Percentiles rank a stretch among this genome's conserved stretches.
phyloP scores from a whole-genome alignment of 2,329 filamentous ascomycete species.

The Fusarium protoensiforme region DNA sequence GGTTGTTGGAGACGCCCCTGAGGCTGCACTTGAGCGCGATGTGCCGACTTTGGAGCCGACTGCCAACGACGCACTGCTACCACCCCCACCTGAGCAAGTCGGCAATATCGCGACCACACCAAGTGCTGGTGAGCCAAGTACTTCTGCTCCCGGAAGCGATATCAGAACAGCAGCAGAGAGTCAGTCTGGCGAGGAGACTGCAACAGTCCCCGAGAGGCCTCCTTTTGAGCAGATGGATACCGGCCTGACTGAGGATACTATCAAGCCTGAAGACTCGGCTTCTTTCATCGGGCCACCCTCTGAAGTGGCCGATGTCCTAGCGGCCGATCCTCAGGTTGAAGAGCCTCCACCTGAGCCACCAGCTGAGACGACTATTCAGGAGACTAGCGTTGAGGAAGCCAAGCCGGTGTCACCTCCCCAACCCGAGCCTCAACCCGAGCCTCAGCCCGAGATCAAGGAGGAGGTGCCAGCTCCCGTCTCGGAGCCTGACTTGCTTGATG shows the following conservation, averaged over 20 bases:
- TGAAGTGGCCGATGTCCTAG: conserved; percentile 45
- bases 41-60: conserved; percentile 35
- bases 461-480: conserved; percentile 47
- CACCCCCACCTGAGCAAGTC: conserved; percentile 53
- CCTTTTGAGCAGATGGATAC: conserved; percentile 45
- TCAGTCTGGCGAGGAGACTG: conserved; percentile 29
- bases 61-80: conserved; percentile 43
- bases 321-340: conserved; percentile 36
- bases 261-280: conserved; percentile 53
- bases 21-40: conserved; percentile 41
- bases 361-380: conserved; percentile 29
- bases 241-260: conserved; percentile 51
- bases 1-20: conserved; percentile 45
- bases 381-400: conserved; percentile 25
- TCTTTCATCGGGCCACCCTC: conserved; percentile 45
- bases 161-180: conserved; percentile 43
- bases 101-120: conserved; percentile 53
- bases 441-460: conserved; percentile 13
- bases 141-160: conserved; percentile 39
- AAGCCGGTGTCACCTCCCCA: conserved; percentile 35
- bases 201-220: conserved; percentile 29
- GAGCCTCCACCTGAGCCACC: conserved; percentile 24
- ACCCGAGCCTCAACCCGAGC: neutral
- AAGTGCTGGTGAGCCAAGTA: conserved; percentile 40
- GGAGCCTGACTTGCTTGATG: conserved; percentile 57